A percentile compares a stretch with the other conserved stretches of the same genome.
Conservation (phyloP, 2,329 filamentous ascomycete species). For the Fonsecaea nubica region DNA sequence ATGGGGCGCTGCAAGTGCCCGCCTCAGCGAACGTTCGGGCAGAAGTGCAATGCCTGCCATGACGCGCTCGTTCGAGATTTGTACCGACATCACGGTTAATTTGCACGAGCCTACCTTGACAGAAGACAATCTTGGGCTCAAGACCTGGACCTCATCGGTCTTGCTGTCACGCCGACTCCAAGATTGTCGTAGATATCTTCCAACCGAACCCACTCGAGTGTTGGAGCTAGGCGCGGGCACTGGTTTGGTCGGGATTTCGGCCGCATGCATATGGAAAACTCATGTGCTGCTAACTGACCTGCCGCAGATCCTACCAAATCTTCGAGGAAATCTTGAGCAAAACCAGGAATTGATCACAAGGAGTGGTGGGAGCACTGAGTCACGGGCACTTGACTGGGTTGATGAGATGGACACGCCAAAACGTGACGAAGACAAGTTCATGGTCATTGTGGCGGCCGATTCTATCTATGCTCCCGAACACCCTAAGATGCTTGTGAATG, state of each 20-base stretch:
- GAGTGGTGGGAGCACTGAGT: conserved; percentile 57
- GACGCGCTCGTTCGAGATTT: conserved; percentile 65
- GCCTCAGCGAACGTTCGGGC: conserved; percentile 85
- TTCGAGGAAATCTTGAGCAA: conserved; percentile 72
- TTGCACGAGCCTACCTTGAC: conserved; percentile 88
- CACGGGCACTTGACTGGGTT: conserved; percentile 75
- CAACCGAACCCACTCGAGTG: conserved; percentile 44
- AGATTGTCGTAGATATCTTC: conserved; percentile 41
- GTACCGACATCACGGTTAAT: conserved; percentile 65
- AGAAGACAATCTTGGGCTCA: conserved; percentile 85
- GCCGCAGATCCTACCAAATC: conserved; percentile 80
- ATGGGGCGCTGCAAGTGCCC: conserved; percentile 79
- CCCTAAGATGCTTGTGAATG: conserved; percentile 73
- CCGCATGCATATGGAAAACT: conserved; percentile 71
- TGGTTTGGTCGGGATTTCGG: conserved; percentile 85
- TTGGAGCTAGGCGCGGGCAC: conserved; percentile 91
- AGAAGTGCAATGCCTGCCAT: conserved; percentile 72
- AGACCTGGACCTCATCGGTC: conserved; percentile 94
- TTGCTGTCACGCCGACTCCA: conserved; percentile 76
- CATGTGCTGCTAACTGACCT: conserved; percentile 81
- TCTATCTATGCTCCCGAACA: conserved; percentile 86
- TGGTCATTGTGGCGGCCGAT: conserved; percentile 84
- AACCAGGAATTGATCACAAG: conserved; percentile 66
- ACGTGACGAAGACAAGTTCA: conserved; percentile 48
- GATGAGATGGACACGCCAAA: conserved; percentile 43